Base-by-base conservation (phyloP, 345 rosid species). In the Ceriops tagal region DNA sequence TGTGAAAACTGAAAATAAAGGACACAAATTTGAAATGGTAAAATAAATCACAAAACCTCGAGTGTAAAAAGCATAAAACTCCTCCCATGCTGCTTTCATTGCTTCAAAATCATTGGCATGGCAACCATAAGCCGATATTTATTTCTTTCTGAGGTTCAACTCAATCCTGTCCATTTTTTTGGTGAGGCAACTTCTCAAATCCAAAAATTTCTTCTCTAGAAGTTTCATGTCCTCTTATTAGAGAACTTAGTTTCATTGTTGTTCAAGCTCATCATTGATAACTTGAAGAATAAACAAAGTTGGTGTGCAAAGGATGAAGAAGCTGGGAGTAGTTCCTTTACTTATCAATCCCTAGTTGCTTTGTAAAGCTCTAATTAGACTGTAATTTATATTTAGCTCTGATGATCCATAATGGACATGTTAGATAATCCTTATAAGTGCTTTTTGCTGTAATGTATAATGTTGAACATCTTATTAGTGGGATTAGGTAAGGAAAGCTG, bases 131-230 rank as follows among this genome's bases (percentile, higher is more conserved):
- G 85, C 72, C 53, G 84, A 56, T 89, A 91, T 89, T 86, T 88
- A 22, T 84, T 80, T 39, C 97, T 92, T 78, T 83, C 95, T 35
- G 16, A 93, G 81, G 69, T 84, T 91, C 34, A 91, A 77, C 83
- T 93, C 98, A 62, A 91, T 89, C 60, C 90, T 92, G 68, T 91
- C 88, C 90, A 89, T 85, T 71, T 87, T 89, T 77, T 82, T 87
- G 5, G 84, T 86, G 37, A 87, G 59, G 74, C 71, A 49, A 47
- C 69, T 83, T 83, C 89, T 88, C 97, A 95, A 93, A 21, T 89
- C 91, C 21, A 75, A 15, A 76, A 87, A 83, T 83, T 88, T 85
- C 82, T 81, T 83, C 88, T 84, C 92, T 65, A 80, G 58, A 22
- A 13, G 85, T 74, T 83, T 81, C 59, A 75, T 78, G 72, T 80